phyloP scores from a whole-genome alignment of 1,284 basidiomycete species.

The Rhodotorula sp. region DNA sequence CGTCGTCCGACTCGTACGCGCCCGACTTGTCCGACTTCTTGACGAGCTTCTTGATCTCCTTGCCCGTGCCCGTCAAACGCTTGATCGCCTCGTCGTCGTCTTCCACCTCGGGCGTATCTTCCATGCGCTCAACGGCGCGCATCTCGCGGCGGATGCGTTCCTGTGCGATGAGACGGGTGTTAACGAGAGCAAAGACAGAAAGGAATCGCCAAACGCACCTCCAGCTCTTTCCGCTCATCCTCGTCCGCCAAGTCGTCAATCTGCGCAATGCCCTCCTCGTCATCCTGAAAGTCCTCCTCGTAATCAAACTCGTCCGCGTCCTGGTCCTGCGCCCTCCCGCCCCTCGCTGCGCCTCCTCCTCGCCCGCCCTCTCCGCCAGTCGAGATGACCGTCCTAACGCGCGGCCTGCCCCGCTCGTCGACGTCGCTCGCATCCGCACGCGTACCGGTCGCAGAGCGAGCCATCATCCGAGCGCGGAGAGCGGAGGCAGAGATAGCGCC shows the following conservation, averaged over 20 bases:
- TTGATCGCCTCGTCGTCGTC: conserved; percentile 61
- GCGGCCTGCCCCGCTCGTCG: neutral
- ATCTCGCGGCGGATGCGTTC: conserved; percentile 81
- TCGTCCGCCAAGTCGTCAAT: conserved; percentile 70
- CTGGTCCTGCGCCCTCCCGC: conserved; percentile 30
- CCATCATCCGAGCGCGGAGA: conserved; percentile 34
- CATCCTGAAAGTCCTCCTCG: conserved; percentile 80
- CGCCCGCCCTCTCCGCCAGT: neutral
- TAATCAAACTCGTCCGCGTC: conserved; percentile 71
- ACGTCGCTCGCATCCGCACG: neutral
- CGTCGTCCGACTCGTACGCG: conserved; percentile 60
- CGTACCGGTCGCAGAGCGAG: conserved; percentile 40
- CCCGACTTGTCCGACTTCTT: conserved; percentile 57
- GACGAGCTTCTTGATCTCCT: conserved; percentile 73
- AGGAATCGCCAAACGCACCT: conserved; percentile 54
- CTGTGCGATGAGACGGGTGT: conserved; percentile 52
- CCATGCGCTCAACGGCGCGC: conserved; percentile 68
- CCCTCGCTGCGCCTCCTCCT: conserved; percentile 20
- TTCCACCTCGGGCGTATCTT: conserved; percentile 67
- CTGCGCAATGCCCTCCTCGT: conserved; percentile 65
- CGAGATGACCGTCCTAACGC: conserved; percentile 4
- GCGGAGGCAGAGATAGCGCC: conserved; percentile 58
- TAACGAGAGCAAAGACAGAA: neutral
- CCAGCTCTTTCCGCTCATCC: conserved; percentile 79
- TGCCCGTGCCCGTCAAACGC: conserved; percentile 65